Evolutionary conservation across 306 rosid species (phyloP), one percentile per base, ranked within the genome.

Genomic region (Carpinus fangiana): DNA sequence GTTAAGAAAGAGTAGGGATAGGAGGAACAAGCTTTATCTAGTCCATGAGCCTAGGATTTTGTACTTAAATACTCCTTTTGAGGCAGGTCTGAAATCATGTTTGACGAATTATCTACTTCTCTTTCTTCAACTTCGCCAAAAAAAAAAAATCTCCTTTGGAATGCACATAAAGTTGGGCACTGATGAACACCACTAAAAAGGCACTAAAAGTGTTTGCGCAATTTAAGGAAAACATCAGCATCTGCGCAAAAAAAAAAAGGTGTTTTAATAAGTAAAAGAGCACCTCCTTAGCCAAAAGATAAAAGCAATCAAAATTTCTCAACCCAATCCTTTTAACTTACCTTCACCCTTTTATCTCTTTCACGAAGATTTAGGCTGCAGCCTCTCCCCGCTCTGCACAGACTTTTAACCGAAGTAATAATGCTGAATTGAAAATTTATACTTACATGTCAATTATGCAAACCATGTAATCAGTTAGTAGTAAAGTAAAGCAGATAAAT

Each of bases 211-310:
- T 78, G 84, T 38, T 43, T 43, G 88, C 89, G 90, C 80, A 90
- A 92, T 85, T 90, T 88, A 86, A 86, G 93, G 91, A 84, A 76
- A 81, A 80, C 83, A 82, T 73, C 71, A 75, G 78, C 60, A 73
- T 45, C 78, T 53, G 56, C 69, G 0, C 0, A 23, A 23, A 23
- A 23, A 23, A 23, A 23, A 23, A 23, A 23, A 79, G 79, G 85
- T 45, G 81, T 78, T 68, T 1, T 23, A 70, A 78, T 23, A 70
- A 78, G 81, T 71, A 48, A 86, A 86, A 80, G 67, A 69, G 73
- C 73, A 64, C 66, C 77, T 83, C 76, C 43, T 61, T 82, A 79
- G 20, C 77, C 81, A 76, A 70, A 70, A 71, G 60, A 82, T 53
- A 53, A 69, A 59, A 72, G 81, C 80, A 43, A 75, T 78, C 76